phyloP scores from a whole-genome alignment of 345 rosid species.

The Eutrema japonicum region DNA sequence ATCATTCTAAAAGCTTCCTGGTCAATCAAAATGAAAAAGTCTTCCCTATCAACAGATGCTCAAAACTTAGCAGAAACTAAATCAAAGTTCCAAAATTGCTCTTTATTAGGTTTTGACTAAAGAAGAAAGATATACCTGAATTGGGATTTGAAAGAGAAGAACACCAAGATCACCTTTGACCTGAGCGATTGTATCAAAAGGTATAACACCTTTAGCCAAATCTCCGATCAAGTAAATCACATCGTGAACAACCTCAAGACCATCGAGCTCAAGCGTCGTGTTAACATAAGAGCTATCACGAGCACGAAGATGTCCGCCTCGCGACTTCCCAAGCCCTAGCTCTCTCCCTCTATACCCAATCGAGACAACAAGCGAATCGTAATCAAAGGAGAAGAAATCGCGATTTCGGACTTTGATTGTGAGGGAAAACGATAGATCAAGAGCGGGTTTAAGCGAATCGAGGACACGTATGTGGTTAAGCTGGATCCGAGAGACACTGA shows the following conservation, averaged over 20 bases:
- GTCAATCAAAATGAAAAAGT: not conserved
- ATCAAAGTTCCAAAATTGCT: not conserved
- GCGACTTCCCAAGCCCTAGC: constrained; percentile 66
- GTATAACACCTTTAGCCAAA: constrained; percentile 66
- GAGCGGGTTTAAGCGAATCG: constrained; percentile 51
- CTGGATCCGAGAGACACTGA: constrained; percentile 56
- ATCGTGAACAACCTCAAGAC: constrained; percentile 69
- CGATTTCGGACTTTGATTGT: constrained; percentile 63
- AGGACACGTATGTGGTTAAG: constrained; percentile 63
- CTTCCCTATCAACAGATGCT: not conserved
- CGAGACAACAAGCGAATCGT: constrained; percentile 61
- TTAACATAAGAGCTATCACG: constrained; percentile 67
- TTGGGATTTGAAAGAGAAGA: constrained; percentile 63
- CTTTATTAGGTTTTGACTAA: not conserved
- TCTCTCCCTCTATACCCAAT: constrained; percentile 82
- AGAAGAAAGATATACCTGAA: constrained; percentile 53
- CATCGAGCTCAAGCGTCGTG: constrained; percentile 80
- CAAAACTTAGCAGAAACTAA: constrained; percentile 1
- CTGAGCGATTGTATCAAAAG: constrained; percentile 62
- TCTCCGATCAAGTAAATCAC: constrained; percentile 77
- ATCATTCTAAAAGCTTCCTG: not conserved
- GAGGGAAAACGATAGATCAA: constrained; percentile 73
- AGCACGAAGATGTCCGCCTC: constrained; percentile 63
- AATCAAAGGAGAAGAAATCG: constrained; percentile 69
- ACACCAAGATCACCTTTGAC: constrained; percentile 68